Base-by-base conservation (phyloP, 2,329 filamentous ascomycete genomes). In the Geoglossum cookeanum region DNA sequence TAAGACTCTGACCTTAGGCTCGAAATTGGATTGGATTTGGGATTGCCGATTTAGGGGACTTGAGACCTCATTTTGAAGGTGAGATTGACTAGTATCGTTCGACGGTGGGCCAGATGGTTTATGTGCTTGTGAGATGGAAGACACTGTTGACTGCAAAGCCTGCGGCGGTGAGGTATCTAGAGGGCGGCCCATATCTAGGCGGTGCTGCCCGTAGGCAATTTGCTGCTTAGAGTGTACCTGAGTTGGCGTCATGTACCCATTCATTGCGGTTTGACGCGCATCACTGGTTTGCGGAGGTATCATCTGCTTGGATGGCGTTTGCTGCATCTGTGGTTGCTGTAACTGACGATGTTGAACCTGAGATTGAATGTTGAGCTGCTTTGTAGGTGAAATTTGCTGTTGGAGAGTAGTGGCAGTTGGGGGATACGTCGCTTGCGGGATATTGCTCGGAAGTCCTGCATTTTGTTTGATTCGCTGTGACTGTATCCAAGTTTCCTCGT, bases 401-500 rank as follows among this genome's bases (percentile, higher is more conserved):
- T 49, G 57, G 1, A 60, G 32, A 13, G 63, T 35, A 63, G 63
- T 45, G 65, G 65, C 22, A 55, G 35, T 48, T 55, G 60, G 3
- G 33, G 55, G 70, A 55, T 72, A 72, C 2, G 49, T n/a, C 5
- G 49, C n/a, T 59, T 73, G 71, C 52, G 73, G 72, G 1, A 66
- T 64, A 70, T 55, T 75, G 67, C 61, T 71, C 7, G 49, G 37
- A n/a, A 53, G 11, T 69, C 29, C 69, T 76, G 72, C 44, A 74
- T 72, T 60, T 80, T 76, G 56, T 63, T 68, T 69, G 56, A 69
- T 63, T 55, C 70, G 66, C 60, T 80, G 79, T 62, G 78, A 77
- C 37, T 75, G 72, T 39, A 77, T 65, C 72, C 78, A 85, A 1
- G 77, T 78, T 59, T 83, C 79, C 66, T 96, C 90, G 61, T 94